Evolutionary conservation across 345 rosid species (phyloP), one percentile per base, ranked within the genome.

Genomic region (Moricandia moricandioides): DNA sequence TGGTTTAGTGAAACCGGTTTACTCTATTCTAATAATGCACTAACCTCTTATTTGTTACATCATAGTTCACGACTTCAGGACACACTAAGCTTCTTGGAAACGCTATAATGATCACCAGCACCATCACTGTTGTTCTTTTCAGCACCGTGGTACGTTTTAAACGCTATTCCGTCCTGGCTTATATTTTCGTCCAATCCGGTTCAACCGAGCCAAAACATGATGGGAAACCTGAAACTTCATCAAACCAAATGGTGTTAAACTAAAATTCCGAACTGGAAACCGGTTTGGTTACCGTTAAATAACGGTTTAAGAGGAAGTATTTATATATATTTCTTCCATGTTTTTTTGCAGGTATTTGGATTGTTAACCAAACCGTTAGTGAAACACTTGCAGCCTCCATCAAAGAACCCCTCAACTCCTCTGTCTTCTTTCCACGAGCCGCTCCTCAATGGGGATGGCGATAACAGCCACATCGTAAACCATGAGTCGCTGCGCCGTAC

Each of bases 21-120:
- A n/a, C n/a, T n/a, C n/a, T n/a, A n/a, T n/a, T n/a, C n/a, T n/a
- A n/a, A n/a, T n/a, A n/a, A 70, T 17, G n/a, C 30, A 54, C 67
- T 40, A 30, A 10, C 12, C 14, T 26, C 9, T 13, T 70, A 40
- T 21, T 4, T 77, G 64, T 54, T 56, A 24, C 61, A 45, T 70
- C 59, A 87, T 89, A 92, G 97, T 92, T 95, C 31, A 87, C 92
- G 47, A 81, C 79, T 62, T 83, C 81, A 31, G 92, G 94, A 47
- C 85, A 89, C 56, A 86, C 92, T 12, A 81, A 84, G 71, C 17
- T 84, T 61, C 86, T 81, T 14, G 94, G 84, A 47, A 88, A 89
- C 65, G 97, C 97, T 27, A 81, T 92, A 63, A 88, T 95, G 97
- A 90, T 95, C 82, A 92, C 99, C 67, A 95, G 99, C 75, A 92